Evolutionary conservation across 768 basidiomycete genomes (phyloP).

Genomic region (Tulasnella sp.): DNA sequence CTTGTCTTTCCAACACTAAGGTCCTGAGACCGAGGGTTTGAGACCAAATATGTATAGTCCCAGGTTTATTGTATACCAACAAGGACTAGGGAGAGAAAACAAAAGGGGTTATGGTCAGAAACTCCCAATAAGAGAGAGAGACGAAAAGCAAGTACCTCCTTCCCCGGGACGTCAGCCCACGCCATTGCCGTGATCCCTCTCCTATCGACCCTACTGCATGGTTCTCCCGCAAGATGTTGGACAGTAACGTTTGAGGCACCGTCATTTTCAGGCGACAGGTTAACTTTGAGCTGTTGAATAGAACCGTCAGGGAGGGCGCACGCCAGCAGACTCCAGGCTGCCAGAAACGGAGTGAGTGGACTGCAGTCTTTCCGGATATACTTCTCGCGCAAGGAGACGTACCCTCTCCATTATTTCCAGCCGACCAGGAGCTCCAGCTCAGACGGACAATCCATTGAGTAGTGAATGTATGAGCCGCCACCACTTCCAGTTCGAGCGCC

Average conservation of each 20-base stretch:
- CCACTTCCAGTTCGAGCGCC: not conserved
- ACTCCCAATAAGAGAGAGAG: not conserved
- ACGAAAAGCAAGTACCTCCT: conserved; percentile 3
- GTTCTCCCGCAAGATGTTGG: not conserved
- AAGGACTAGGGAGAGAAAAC: not conserved
- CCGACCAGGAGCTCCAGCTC: not conserved
- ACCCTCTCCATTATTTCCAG: not conserved
- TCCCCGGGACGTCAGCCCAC: not conserved
- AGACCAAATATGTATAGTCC: conserved; percentile 16
- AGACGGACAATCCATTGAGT: not conserved
- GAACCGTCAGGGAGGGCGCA: not conserved
- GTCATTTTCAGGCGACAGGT: not conserved
- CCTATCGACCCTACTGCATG: not conserved
- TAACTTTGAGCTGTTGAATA: not conserved
- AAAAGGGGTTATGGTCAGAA: not conserved
- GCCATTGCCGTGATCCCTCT: conserved; percentile 9
- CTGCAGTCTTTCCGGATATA: not conserved
- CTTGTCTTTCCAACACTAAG: not conserved
- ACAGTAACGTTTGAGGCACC: not conserved
- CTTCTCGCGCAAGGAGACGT: not conserved
- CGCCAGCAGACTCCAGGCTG: not conserved
- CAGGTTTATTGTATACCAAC: conserved; percentile 19
- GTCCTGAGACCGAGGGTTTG: not conserved
- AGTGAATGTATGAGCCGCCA: not conserved
- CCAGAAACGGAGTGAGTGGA: not conserved